A percentile compares a stretch with the other conserved stretches of the same genome.
These are phyloP conservation scores for Collybia sp. DNA, from an alignment of 768 basidiomycete genomes.

Conservation along the genomic window DNA sequence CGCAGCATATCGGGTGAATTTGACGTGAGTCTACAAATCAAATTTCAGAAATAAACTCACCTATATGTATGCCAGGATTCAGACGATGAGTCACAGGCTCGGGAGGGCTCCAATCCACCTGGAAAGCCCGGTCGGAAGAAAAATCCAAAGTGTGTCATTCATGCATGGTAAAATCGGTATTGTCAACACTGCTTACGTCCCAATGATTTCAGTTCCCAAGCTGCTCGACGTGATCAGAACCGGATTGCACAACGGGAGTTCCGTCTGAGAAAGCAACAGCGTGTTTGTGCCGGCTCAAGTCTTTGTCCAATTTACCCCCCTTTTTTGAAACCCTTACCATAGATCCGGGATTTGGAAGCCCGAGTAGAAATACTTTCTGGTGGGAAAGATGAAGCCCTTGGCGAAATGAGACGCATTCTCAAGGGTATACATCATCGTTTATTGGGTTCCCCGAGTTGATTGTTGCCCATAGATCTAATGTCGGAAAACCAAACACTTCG, in stretches of 20 bases:
- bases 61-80: constrained; percentile 43
- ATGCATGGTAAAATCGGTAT: constrained; percentile 1
- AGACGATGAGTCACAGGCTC: constrained; percentile 55
- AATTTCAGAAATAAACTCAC: constrained; percentile 1
- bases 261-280: constrained; percentile 85
- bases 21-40: constrained; percentile 33
- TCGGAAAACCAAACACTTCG: constrained; percentile 85
- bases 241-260: constrained; percentile 94
- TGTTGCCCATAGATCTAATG: constrained; percentile 62
- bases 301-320: not conserved
- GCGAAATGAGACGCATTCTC: constrained; percentile 77
- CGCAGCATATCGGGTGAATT: constrained; percentile 64
- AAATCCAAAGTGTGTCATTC: constrained; percentile 70
- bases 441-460: not conserved
- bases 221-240: constrained; percentile 84
- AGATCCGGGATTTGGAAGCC: constrained; percentile 96
- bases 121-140: constrained; percentile 82
- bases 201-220: constrained; percentile 62
- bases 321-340: constrained; percentile 5
- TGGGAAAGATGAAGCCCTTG: constrained; percentile 84
- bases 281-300: constrained; percentile 37
- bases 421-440: constrained; percentile 43
- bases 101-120: constrained; percentile 32
- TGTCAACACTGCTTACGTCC: constrained; percentile 9
- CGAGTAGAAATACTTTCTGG: constrained; percentile 93